Percentiles rank a stretch among this genome's conserved stretches.
Evolutionary conservation across 192 early-diverging fungal species (phyloP).

Genomic region (Coemansia sp.): DNA sequence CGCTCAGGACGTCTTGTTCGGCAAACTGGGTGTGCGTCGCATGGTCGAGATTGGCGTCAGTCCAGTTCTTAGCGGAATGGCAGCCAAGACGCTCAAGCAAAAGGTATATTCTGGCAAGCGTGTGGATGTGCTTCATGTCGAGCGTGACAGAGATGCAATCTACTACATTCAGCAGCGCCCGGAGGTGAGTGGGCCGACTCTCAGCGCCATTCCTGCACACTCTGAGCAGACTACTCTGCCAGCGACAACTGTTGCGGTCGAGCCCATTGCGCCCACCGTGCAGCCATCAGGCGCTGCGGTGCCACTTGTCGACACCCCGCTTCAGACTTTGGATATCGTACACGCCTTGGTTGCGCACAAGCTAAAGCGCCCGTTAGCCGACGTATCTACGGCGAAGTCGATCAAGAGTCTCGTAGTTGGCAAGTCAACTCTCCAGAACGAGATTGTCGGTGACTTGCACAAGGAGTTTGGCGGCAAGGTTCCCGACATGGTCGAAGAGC

Average conservation of each 20-base stretch:
- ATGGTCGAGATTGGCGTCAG: constrained; percentile 87
- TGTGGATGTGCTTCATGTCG: constrained; percentile 18
- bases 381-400: constrained; percentile 71
- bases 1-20: constrained; percentile 85
- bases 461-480: constrained; percentile 85
- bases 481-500: constrained; percentile 90
- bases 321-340: constrained; percentile 75
- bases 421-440: constrained; percentile 95
- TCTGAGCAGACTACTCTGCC: not conserved
- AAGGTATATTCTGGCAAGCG: not conserved
- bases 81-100: constrained; percentile 52
- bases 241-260: not conserved
- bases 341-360: constrained; percentile 84
- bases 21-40: constrained; percentile 72
- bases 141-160: constrained; percentile 21
- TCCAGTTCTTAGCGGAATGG: constrained; percentile 88
- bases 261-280: not conserved
- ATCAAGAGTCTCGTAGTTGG: constrained; percentile 83
- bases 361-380: constrained; percentile 76
- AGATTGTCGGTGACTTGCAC: constrained; percentile 91
- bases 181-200: not conserved
- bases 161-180: constrained; percentile 6
- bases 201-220: not conserved
- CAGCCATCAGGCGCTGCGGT: constrained; percentile 48
- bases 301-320: constrained; percentile 67